Percentiles rank a stretch among this genome's conserved stretches.
Conservation (phyloP, 73 alveolate genomes). For the Paramecium primaurelia region DNA sequence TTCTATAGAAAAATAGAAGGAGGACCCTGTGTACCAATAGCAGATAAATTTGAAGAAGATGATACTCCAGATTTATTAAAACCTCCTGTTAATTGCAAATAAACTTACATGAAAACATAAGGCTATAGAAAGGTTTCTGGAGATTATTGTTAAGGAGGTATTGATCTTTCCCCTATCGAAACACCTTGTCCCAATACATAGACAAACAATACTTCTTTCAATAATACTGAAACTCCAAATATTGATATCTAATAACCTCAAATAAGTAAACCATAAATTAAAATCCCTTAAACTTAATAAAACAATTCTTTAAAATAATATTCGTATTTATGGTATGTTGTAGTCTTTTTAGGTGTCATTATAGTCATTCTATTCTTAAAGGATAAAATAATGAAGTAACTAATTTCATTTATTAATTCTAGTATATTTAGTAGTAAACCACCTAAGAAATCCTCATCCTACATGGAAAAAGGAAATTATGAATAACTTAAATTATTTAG, state of each 20-base stretch:
- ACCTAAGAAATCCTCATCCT: neutral
- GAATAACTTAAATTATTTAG: neutral
- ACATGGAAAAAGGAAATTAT: neutral
- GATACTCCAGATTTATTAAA: constrained; percentile 39
- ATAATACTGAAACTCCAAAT: neutral
- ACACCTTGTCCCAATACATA: constrained; percentile 4
- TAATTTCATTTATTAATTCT: neutral
- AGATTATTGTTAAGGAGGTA: constrained; percentile 34
- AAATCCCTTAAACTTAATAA: neutral
- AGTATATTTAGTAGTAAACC: neutral
- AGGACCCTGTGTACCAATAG: constrained; percentile 42
- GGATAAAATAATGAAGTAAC: neutral
- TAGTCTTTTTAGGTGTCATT: neutral
- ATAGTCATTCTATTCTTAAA: neutral
- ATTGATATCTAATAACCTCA: neutral
- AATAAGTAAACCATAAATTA: neutral
- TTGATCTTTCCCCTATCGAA: constrained; percentile 19
- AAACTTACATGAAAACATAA: constrained; percentile 16
- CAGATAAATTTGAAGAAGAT: constrained; percentile 47
- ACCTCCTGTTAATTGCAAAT: constrained; percentile 18
- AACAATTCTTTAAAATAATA: neutral
- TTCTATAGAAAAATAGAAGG: constrained; percentile 64
- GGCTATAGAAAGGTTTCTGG: constrained; percentile 44
- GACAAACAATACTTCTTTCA: neutral
- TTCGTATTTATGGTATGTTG: neutral